Conservation (phyloP, 257 asterid species). For the Plectranthus barbatus region DNA sequence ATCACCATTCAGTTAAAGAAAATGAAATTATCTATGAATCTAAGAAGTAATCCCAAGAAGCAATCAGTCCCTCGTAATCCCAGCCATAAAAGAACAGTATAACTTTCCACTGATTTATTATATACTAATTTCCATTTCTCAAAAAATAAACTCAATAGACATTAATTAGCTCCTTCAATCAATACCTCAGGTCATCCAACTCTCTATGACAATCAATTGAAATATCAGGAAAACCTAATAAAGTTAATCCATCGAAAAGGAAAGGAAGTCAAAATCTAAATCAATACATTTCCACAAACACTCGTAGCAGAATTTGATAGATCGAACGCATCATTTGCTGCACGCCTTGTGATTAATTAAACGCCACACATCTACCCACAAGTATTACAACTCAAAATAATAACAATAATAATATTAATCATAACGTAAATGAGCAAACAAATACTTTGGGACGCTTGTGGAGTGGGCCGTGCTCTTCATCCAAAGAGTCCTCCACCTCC, state of each 20-base stretch:
- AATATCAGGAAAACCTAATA: neutral
- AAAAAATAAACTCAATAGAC: neutral
- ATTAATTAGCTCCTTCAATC: neutral
- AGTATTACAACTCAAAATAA: neutral
- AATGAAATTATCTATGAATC: too few species aligned
- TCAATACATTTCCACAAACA: slow-evolving; percentile 5
- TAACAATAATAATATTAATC: neutral
- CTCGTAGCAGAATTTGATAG: neutral
- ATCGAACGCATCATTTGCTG: neutral
- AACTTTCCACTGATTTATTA: neutral
- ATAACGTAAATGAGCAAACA: neutral
- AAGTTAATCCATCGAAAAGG: neutral
- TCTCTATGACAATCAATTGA: neutral
- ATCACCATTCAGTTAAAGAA: neutral
- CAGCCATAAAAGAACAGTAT: neutral
- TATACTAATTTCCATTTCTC: neutral
- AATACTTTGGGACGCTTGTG: slow-evolving; percentile 43
- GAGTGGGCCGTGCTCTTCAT: slow-evolving; percentile 43
- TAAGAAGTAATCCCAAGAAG: neutral
- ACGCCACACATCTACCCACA: neutral
- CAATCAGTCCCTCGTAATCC: neutral
- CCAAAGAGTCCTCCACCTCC: slow-evolving; percentile 43
- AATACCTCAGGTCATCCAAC: neutral
- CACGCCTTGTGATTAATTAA: neutral
- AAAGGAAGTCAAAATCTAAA: slow-evolving; percentile 5